Evolutionary conservation across 371 early-diverging fungal species (phyloP).

Genomic region (Zychaea mexicana): DNA sequence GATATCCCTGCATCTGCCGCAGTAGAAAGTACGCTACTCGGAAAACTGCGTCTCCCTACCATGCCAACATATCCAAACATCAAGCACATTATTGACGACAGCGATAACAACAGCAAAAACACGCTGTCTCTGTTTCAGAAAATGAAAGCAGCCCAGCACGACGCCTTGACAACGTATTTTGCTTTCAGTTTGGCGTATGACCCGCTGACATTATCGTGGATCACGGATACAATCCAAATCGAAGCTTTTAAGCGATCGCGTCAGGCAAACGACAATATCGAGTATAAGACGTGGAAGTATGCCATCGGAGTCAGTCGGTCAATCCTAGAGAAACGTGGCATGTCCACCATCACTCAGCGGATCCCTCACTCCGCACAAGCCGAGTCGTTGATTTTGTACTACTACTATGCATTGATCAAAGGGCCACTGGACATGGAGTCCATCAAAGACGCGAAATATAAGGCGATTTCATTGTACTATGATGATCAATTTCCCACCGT

Average conservation of each 20-base stretch:
- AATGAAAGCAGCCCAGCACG: background rate
- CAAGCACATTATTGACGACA: too few relatives aligned
- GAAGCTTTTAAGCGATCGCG: background rate
- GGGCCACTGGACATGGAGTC: background rate
- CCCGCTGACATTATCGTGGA: background rate
- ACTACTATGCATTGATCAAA: background rate
- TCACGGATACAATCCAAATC: background rate
- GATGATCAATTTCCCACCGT: background rate
- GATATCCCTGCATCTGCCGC: too few relatives aligned
- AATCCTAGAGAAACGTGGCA: background rate
- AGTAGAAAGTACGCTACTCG: too few relatives aligned
- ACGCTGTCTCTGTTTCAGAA: background rate
- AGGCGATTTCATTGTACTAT: background rate
- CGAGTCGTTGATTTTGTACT: background rate
- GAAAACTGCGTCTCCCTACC: too few relatives aligned
- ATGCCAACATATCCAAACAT: too few relatives aligned
- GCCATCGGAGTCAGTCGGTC: background rate
- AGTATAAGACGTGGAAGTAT: background rate
- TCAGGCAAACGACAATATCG: background rate
- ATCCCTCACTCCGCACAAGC: background rate
- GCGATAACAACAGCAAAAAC: too few relatives aligned
- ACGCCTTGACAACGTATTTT: background rate
- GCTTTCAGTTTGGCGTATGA: background rate
- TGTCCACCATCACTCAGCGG: background rate
- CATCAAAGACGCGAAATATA: background rate